Evolutionary conservation across 2,329 filamentous ascomycete genomes (phyloP), one percentile per base, ranked within the genome.

Genomic region (Fusarium vanettenii): DNA sequence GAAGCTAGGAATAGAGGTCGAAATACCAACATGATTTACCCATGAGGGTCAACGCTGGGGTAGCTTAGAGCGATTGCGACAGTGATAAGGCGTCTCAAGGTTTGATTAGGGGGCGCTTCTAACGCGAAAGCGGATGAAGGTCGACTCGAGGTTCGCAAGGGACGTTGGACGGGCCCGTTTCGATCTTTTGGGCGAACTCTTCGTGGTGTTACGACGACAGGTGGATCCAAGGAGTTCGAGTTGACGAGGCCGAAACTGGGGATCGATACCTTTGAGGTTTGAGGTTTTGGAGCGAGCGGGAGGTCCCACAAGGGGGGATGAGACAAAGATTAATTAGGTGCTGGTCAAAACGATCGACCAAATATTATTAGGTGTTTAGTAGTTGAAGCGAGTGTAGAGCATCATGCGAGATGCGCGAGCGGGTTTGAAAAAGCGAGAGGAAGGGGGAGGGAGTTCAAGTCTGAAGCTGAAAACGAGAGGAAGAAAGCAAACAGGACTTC

Each of bases 1-100:
- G 59, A 52, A 61, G 60, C 45, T 31, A 55, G 60, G 43, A 18
- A 9, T 6, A 59, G 31, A 69, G 64, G 29, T 41, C 31, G 52
- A 57, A 67, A 39, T 68, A 79, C 82, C 22, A 76, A 84, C 82
- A 83, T 76, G 83, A 79, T 77, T 84, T 84, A 70, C 82, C 82
- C 82, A 83, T 83, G 29, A 73, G 72, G 72, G 69, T 37, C 69
- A 68, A 61, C 45, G 63, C 57, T 69, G 41, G 13, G 39, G n/a
- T 22, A 22, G 33, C 48, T 61, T 43, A 43, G 55, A 59, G 13
- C 25, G 43, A 60, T 66, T 63, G 56, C 48, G 59, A 66, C 59
- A 35, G 37, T 25, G 56, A 35, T 50, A 50, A 57, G 41, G 41
- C 20, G 55, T 13, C 35, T 22, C 22, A 25, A 31, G 27, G 52